These are phyloP conservation scores for Diplogelasinospora grovesii DNA, from an alignment of 495 filamentous ascomycete genomes.

Conservation along the genomic window DNA sequence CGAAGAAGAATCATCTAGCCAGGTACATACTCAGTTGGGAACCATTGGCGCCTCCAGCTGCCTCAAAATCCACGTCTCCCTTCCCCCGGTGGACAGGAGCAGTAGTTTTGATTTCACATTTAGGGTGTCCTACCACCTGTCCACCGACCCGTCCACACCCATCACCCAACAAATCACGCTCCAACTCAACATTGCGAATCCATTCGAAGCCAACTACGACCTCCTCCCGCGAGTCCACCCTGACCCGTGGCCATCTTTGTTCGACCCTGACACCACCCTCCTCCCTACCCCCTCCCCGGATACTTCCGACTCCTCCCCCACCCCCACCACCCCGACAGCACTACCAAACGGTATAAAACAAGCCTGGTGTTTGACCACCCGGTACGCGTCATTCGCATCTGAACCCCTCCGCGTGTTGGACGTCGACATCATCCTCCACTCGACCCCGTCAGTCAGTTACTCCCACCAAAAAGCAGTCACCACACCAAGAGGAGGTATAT, in stretches of 20 bases:
- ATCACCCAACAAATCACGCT: constrained; percentile 64
- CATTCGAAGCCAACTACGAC: constrained; percentile 86
- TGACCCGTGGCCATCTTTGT: constrained; percentile 80
- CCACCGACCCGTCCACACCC: constrained; percentile 76
- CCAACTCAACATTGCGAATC: constrained; percentile 64
- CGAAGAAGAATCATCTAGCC: neutral
- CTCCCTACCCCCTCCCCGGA: too few species aligned
- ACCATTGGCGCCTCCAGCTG: constrained; percentile 46
- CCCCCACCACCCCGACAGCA: too few species aligned
- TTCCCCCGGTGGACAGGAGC: constrained; percentile 46
- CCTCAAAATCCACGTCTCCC: constrained; percentile 30
- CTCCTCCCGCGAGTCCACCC: constrained; percentile 70
- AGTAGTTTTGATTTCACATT: constrained; percentile 64
- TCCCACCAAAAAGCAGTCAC: constrained; percentile 25
- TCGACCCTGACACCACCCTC: too few species aligned
- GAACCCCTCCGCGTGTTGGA: constrained; percentile 63
- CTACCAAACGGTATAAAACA: too few species aligned
- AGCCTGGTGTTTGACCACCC: constrained; percentile 68
- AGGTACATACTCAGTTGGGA: too few species aligned
- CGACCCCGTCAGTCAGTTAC: constrained; percentile 40
- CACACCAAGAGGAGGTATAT: constrained; percentile 22
- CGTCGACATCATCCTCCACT: constrained; percentile 52
- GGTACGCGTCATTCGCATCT: constrained; percentile 64
- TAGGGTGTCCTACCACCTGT: constrained; percentile 66
- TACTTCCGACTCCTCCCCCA: too few species aligned